A percentile compares a stretch with the other conserved stretches of the same genome.
Conservation (phyloP, 805 yeast species). For the Yueomyces sp. region DNA sequence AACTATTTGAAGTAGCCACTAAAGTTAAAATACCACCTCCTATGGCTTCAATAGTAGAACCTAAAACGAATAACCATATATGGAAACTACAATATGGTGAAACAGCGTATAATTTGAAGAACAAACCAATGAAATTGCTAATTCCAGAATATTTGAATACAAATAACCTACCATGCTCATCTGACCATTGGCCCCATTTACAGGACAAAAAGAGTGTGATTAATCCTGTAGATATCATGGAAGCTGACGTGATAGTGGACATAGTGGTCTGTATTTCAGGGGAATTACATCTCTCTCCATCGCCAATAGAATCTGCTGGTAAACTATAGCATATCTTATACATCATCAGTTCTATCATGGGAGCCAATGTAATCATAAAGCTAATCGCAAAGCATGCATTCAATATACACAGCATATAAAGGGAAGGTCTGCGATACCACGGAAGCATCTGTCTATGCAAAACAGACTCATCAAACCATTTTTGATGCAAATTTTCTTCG, state of each 20-base stretch:
- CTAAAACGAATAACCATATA: slow-evolving; percentile 28
- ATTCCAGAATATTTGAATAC: slow-evolving; percentile 27
- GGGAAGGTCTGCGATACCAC: slow-evolving; percentile 48
- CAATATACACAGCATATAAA: slow-evolving; percentile 33
- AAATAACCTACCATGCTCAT: slow-evolving; percentile 47
- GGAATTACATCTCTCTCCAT: slow-evolving; percentile 23
- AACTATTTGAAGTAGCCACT: slow-evolving; percentile 49
- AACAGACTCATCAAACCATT: not conserved
- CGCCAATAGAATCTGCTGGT: slow-evolving; percentile 5
- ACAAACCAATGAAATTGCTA: slow-evolving; percentile 13
- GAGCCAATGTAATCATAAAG: slow-evolving; percentile 26
- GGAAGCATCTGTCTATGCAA: slow-evolving; percentile 12
- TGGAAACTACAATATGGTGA: slow-evolving; percentile 27
- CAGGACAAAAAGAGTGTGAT: slow-evolving; percentile 42
- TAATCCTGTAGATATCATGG: slow-evolving; percentile 29
- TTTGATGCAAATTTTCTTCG: too few relatives aligned
- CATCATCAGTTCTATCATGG: slow-evolving; percentile 26
- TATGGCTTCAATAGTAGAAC: slow-evolving; percentile 32
- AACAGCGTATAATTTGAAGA: slow-evolving; percentile 13
- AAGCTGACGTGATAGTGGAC: slow-evolving; percentile 37
- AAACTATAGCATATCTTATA: slow-evolving; percentile 29
- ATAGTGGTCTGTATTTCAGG: slow-evolving; percentile 29
- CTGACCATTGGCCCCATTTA: slow-evolving; percentile 50
- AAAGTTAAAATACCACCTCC: slow-evolving; percentile 55
- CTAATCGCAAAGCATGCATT: slow-evolving; percentile 32